Conservation (phyloP, 306 rosid species). For the Cicer yamashitae region DNA sequence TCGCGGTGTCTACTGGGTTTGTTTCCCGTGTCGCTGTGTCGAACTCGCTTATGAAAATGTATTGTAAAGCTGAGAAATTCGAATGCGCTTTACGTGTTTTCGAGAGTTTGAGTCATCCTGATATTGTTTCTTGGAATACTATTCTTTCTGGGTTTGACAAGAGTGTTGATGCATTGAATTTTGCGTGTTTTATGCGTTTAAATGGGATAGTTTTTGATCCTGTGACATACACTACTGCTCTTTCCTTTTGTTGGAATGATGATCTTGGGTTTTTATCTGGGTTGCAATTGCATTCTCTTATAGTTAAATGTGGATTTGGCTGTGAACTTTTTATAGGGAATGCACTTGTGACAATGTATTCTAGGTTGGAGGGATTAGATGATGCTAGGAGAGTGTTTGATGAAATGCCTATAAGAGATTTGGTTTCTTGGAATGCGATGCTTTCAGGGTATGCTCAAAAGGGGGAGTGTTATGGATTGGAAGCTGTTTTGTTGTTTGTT, state of each 20-base stretch:
- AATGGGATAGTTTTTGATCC: conserved; percentile 71
- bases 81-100: conserved; percentile 59
- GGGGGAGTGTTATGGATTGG: conserved; percentile 63
- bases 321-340: conserved; percentile 76
- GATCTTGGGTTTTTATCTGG: conserved; percentile 64
- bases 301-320: conserved; percentile 61
- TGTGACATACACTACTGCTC: conserved; percentile 65
- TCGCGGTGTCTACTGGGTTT: conserved; percentile 59
- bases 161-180: conserved; percentile 64
- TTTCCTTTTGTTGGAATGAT: conserved; percentile 63
- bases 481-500: conserved; percentile 60
- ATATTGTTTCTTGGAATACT: conserved; percentile 87
- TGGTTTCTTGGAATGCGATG: conserved; percentile 84
- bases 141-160: conserved; percentile 73
- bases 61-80: conserved; percentile 62
- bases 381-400: conserved; percentile 72
- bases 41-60: conserved; percentile 87
- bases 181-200: conserved; percentile 61
- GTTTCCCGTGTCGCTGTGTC: conserved; percentile 54
- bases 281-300: conserved; percentile 68
- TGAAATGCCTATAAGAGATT: conserved; percentile 66
- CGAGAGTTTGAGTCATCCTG: conserved; percentile 59
- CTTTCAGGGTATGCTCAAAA: conserved; percentile 79
- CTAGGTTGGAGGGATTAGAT: conserved; percentile 60
- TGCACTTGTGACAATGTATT: conserved; percentile 77